Percentiles rank a stretch among this genome's conserved stretches.
Evolutionary conservation across 441 rosid genomes (phyloP).

Genomic region (Geranium incanum): DNA sequence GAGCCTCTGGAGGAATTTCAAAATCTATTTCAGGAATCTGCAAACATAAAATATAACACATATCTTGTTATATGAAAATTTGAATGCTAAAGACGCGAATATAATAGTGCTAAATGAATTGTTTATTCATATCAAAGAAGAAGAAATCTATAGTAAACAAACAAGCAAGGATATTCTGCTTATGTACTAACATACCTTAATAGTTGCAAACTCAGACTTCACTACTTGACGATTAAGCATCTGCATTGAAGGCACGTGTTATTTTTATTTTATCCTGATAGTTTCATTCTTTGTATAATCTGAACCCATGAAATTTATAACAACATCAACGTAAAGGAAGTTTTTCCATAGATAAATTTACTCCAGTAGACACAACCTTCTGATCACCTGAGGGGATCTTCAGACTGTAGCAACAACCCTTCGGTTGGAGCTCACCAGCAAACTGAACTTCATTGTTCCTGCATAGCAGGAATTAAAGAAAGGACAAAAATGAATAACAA

Average conservation of each 20-base stretch:
- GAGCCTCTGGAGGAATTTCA: slow-evolving; percentile 97
- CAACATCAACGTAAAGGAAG: background rate
- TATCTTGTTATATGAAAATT: no score
- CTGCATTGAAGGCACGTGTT: slow-evolving; percentile 32
- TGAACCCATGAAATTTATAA: background rate
- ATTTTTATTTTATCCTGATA: background rate
- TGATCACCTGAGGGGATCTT: slow-evolving; percentile 53
- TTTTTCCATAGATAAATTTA: background rate
- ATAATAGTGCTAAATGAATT: no score
- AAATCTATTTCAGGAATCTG: slow-evolving; percentile 92
- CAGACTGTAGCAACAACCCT: slow-evolving; percentile 56
- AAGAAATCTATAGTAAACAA: background rate
- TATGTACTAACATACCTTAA: slow-evolving; percentile 40
- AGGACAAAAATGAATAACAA: slow-evolving; percentile 7
- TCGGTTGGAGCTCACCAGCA: slow-evolving; percentile 84
- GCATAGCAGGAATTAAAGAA: background rate
- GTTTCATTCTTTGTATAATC: background rate
- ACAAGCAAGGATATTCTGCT: background rate
- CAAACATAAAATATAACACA: slow-evolving; percentile 12
- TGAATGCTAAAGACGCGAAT: no score
- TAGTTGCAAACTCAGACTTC: slow-evolving; percentile 86
- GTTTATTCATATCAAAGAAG: no score
- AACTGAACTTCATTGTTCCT: slow-evolving; percentile 97
- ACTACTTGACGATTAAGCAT: slow-evolving; percentile 68
- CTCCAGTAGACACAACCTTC: slow-evolving; percentile 35